phyloP scores from a whole-genome alignment of 768 basidiomycete genomes.

The Xerocomellus intermedius region DNA sequence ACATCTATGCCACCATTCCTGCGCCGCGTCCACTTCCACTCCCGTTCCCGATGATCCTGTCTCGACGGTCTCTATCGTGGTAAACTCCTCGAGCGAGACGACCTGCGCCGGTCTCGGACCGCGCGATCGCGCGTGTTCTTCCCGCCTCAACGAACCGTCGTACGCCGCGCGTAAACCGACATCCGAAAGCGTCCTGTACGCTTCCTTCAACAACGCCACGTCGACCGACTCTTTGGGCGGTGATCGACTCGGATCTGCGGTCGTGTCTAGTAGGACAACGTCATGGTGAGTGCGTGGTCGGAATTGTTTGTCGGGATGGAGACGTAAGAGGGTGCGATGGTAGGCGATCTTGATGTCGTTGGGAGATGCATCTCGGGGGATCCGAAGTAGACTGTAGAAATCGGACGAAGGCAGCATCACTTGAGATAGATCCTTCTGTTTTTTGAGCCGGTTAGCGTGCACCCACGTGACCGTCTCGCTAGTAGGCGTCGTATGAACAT shows the following conservation, averaged over 20 bases:
- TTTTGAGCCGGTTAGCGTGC: too few relatives aligned
- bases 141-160: conserved; percentile 35
- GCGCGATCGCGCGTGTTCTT: conserved; percentile 6
- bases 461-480: too few relatives aligned
- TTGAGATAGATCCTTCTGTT: too few relatives aligned
- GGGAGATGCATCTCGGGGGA: conserved; percentile 48
- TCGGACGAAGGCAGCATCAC: conserved; percentile 28
- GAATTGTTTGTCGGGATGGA: conserved; percentile 61
- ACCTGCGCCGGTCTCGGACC: conserved; percentile 72
- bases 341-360: conserved; percentile 69
- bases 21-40: conserved; percentile 32
- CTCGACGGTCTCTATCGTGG: background rate
- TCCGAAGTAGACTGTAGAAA: conserved; percentile 59
- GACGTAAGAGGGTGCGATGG: conserved; percentile 58
- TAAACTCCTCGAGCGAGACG: conserved; percentile 75
- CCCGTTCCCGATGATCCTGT: background rate
- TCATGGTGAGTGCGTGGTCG: conserved; percentile 16
- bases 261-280: conserved; percentile 18
- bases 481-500: conserved; percentile 39
- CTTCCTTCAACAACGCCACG: conserved; percentile 62
- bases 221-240: conserved; percentile 29
- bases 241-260: background rate
- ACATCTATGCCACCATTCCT: conserved; percentile 58
- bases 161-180: conserved; percentile 48
- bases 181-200: conserved; percentile 61